Base-by-base conservation (phyloP, 805 yeast genomes). In the Teunomyces stri region DNA sequence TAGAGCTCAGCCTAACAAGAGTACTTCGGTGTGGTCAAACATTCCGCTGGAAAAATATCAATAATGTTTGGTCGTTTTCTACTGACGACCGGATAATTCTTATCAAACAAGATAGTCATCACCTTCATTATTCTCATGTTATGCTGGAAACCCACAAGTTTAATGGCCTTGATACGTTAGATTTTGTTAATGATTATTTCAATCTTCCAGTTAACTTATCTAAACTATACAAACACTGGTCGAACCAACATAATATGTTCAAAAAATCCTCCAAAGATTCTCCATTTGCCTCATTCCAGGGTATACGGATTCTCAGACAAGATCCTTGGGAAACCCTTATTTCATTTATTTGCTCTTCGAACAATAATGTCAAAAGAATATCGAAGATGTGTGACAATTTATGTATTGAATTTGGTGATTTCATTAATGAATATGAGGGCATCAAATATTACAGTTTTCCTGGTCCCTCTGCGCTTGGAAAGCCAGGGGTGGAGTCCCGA, bases 311-410 rank as follows among this genome's bases (percentile, higher is more conserved):
- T 52, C 74, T 94, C 22, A 75, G 91, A 31, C 98, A 94, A 64
- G 97, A 92, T 53, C 98, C 99, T 0, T 94, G 98, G 98, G 99
- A 94, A 56, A 89, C 92, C 37, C 70, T 90, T 39, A 70, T 92
- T 15, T 87, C 94, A 2, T 94, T 92, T 54, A 94, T 94, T 9
- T 94, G 98, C 67, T 89, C 96, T 1, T 84, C 96, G n/a, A 94
- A 94, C 65, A 94, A 94, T 66, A 94, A 94, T 59, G 94, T 94
- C 45, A 89, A 92, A 59, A 75, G 99, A 31, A 94, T 94, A 40
- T 86, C 96, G 2, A 85, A 85, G 57, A 90, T 94, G 96, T 94
- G 97, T 63, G 89, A 88, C 52, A 76, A 77, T 40, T 68, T 94
- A 31, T 85, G 96, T 59, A 57, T 68, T 1, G 75, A 85, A 48